phyloP scores from a whole-genome alignment of 257 asterid species.

The Rauvolfia tetraphylla region DNA sequence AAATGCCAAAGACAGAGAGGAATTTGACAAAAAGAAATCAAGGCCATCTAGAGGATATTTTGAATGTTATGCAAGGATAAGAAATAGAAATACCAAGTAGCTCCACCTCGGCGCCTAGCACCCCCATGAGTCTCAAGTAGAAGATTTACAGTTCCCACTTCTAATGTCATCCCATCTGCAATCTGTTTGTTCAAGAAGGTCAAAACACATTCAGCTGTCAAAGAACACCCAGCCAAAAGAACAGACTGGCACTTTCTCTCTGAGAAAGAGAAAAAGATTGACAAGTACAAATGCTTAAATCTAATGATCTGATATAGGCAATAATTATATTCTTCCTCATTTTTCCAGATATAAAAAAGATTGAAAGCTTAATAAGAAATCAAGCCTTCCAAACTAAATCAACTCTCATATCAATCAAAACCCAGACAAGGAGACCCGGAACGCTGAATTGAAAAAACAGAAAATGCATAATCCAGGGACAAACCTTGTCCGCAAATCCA shows the following conservation, averaged over 20 bases:
- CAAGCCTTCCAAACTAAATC: neutral
- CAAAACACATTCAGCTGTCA: constrained; percentile 10
- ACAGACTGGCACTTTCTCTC: neutral
- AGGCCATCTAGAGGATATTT: too few relatives aligned
- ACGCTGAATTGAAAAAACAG: neutral
- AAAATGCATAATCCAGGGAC: constrained; percentile 20
- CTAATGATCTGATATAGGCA: neutral
- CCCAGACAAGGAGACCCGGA: neutral
- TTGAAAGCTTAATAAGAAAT: neutral
- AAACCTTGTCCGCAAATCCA: constrained; percentile 97
- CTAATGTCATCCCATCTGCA: constrained; percentile 97
- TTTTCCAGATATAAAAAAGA: neutral
- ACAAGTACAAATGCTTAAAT: neutral
- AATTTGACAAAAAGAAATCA: neutral
- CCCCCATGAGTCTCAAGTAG: constrained; percentile 97
- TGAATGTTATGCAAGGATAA: constrained; percentile 7
- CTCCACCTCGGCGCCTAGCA: constrained; percentile 77
- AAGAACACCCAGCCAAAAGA: neutral
- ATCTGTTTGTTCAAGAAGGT: constrained; percentile 52
- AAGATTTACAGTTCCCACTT: constrained; percentile 81
- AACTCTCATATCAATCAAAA: neutral
- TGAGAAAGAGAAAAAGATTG: neutral
- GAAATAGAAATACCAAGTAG: constrained; percentile 72
- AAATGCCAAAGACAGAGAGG: neutral
- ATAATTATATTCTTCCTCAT: neutral